Percentiles rank a stretch among this genome's conserved stretches.
Evolutionary conservation across 768 basidiomycete species (phyloP).

Genomic region (Hygrophorus pudorinus): DNA sequence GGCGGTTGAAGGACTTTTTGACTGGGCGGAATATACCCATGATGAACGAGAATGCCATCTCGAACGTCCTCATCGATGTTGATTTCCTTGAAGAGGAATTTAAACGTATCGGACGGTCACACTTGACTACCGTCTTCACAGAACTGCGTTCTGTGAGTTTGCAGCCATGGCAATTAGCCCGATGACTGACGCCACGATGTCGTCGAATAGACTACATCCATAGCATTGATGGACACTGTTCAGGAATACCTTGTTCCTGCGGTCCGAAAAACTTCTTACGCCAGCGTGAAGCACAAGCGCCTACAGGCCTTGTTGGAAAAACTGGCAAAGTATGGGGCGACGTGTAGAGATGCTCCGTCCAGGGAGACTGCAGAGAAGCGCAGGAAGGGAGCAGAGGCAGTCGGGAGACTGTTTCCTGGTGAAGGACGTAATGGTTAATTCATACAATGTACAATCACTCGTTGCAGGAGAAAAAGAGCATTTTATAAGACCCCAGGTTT

Average conservation of each 20-base stretch:
- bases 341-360: slow-evolving; percentile 46
- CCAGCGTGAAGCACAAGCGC: slow-evolving; percentile 56
- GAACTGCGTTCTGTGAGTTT: slow-evolving; percentile 68
- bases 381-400: slow-evolving; percentile 67
- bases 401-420: slow-evolving; percentile 65
- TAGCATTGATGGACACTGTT: slow-evolving; percentile 64
- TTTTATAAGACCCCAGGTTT: slow-evolving; percentile 19
- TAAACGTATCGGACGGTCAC: slow-evolving; percentile 58
- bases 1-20: slow-evolving; percentile 53
- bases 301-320: slow-evolving; percentile 73
- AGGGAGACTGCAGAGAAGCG: slow-evolving; percentile 64
- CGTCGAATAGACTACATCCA: slow-evolving; percentile 49
- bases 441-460: no score
- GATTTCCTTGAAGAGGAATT: slow-evolving; percentile 86
- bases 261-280: slow-evolving; percentile 57
- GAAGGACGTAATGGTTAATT: no score
- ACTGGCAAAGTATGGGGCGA: slow-evolving; percentile 56
- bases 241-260: slow-evolving; percentile 71
- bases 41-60: slow-evolving; percentile 86
- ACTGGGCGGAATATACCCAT: slow-evolving; percentile 61
- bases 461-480: slow-evolving; percentile 15
- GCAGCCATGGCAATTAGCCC: not conserved
- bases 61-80: slow-evolving; percentile 78
- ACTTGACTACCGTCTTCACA: slow-evolving; percentile 62
- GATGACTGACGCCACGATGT: no score